Evolutionary conservation across 1,284 basidiomycete species (phyloP), one percentile per base, ranked within the genome.

Genomic region (Ganoderma sinense): DNA sequence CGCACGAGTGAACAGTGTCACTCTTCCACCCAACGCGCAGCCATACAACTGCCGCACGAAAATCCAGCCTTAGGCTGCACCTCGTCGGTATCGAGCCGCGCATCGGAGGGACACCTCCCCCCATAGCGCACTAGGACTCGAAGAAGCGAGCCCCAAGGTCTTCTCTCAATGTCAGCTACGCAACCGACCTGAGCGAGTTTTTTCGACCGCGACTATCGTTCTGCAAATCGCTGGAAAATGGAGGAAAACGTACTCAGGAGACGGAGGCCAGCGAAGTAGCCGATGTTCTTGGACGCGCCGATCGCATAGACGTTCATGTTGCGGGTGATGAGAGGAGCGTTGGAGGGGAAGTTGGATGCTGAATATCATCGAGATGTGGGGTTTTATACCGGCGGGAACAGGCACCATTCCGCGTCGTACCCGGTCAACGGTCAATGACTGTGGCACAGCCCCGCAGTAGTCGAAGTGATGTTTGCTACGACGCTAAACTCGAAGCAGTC

Each of bases 231-330:
- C n/a, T n/a, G n/a, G n/a, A n/a, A n/a, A n/a, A n/a, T n/a, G n/a
- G n/a, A n/a, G n/a, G n/a, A n/a, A n/a, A 36, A 10, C 82, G 48
- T 72, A 89, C 88, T 80, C 33, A 90, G 82, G 1, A 91, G 80
- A 20, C 87, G 78, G 39, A 86, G 61, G 1, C 86, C 80, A 53
- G 89, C 77, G 69, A 82, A 81, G 79, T 90, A 91, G 3, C 90
- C 90, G 70, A 90, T 89, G 78, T 91, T 90, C 64, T 85, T 84
- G 13, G 91, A 92, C 8, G 84, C 89, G 53, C 90, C 90, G n/a
- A 92, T 81, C 18, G 83, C 78, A 66, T 88, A 80, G 33, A 81
- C 78, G 68, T 83, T 80, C 82, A 83, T 83, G 64, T 56, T 73
- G 56, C 36, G 39, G 31, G 39, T n/a, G 16, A 43, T 43, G 26